phyloP scores from a whole-genome alignment of 2,329 filamentous ascomycete genomes.

The Diaporthe batatas region DNA sequence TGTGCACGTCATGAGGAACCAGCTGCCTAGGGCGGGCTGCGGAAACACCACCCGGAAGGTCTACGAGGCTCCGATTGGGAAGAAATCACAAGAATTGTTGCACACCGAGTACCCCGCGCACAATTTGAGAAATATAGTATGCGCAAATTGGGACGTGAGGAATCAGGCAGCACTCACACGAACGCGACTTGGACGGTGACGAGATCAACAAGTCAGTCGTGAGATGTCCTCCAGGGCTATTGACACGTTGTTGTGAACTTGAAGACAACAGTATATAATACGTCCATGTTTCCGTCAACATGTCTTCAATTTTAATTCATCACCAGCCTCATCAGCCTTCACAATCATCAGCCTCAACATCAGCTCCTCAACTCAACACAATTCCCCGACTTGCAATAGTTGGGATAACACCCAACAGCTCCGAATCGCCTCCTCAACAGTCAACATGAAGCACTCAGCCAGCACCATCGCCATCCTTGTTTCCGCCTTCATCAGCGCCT shows the following conservation, averaged over 20 bases:
- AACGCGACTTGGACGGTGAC: neutral
- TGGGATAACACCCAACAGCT: neutral
- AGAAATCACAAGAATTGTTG: constrained; percentile 4
- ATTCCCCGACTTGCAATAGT: neutral
- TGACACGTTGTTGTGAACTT: neutral
- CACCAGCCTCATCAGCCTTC: neutral
- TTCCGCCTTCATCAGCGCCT: neutral
- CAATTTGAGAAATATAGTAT: constrained; percentile 7
- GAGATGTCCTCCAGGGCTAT: neutral
- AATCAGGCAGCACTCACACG: neutral
- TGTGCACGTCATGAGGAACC: constrained; percentile 1
- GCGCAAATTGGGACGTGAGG: neutral
- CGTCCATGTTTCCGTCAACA: neutral
- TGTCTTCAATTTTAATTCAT: neutral
- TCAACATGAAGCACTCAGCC: neutral
- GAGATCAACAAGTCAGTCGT: no score
- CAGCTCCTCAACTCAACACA: neutral
- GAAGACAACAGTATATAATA: neutral
- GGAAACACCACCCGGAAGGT: neutral
- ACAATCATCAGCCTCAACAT: neutral
- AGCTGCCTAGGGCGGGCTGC: neutral
- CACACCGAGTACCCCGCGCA: constrained; percentile 11
- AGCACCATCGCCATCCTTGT: constrained; percentile 1
- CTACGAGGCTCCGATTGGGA: neutral
- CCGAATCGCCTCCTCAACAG: neutral